Evolutionary conservation across 495 filamentous ascomycete genomes (phyloP), one percentile per base, ranked within the genome.

Genomic region (Lasiosphaeriaceae sp.): DNA sequence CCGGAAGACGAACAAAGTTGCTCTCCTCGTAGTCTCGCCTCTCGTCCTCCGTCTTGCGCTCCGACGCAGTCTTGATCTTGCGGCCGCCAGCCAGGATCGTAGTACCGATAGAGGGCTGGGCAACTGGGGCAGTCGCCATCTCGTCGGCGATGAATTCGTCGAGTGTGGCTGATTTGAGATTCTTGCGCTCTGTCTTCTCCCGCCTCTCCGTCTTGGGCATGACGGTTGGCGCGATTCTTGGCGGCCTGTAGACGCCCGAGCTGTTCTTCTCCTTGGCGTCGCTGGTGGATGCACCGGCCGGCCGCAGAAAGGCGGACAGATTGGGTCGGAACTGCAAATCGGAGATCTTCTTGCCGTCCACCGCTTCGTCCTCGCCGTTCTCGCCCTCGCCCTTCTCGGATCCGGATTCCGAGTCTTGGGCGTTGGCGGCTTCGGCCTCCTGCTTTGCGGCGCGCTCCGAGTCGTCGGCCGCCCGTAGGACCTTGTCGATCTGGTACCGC

Each of bases 401-500:
- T 19, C 74, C 76, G 3, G 60, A 58, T 16, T 61, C 62, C 52
- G 55, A 58, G 19, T 56, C 65, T 16, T 64, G 56, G 31, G 59
- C 59, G 60, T 71, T 63, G 59, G 74, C 57, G 20, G 67, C 59
- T 64, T 67, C 49, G 51, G 52, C 48, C 8, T 53, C 48, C 8
- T 53, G 60, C 57, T 60, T 63, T 14, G 55, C 54, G 56, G 55
- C 62, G 60, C 76, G 62, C 43, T 87, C 83, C 0, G 83, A 83
- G 62, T 94, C 90, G 57, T 92, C 89, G 44, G 90, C 90, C 0
- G 90, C 89, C 54, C 89, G 88, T 21, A 98, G 77, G 19, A 96
- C 88, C 66, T 93, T 93, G 68, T 94, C 90, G 60, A 95, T 86
- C 68, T 94, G 89, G 71, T 93, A 95, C 57, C 89, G 90, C 44